Evolutionary conservation across 345 rosid genomes (phyloP), one percentile per base, ranked within the genome.

Genomic region (Hibiscus mutabilis): DNA sequence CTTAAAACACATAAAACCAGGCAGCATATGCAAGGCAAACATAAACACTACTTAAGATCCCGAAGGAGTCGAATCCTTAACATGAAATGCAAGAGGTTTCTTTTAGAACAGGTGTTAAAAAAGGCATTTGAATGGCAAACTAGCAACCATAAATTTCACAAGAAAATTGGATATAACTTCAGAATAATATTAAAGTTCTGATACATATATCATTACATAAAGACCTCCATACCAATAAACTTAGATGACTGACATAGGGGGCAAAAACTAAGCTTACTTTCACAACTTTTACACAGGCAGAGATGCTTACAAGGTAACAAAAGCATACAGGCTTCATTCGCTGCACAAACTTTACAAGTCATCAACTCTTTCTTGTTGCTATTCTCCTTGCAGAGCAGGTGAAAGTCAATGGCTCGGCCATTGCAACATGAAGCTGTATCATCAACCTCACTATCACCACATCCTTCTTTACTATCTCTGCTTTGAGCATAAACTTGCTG

Each of bases 251-350:
- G 89, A 79, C 98, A 93, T 68, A 93, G 66, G 37, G 98, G 98
- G 69, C 98, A 93, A 75, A 82, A 84, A 70, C 85, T 87, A 78
- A 91, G 83, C 90, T 86, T 91, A 74, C 88, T 88, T 81, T 88
- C 97, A 75, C 98, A 93, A 66, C 81, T 87, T 78, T 88, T 91
- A 86, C 98, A 93, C 60, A 93, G 76, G 79, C 96, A 93, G 74
- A 93, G 89, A 86, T 93, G 98, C 90, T 87, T 88, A 84, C 98
- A 93, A 2, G 98, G 98, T 66, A 89, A 76, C 82, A 89, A 84
- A 76, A 93, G 86, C 97, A 93, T 89, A 80, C 88, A 83, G 21
- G 83, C 87, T 61, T 89, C 86, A 33, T 85, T 88, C 56, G 81
- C 92, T 73, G 88, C 74, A 81, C 98, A 93, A 64, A 79, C 86